These are phyloP conservation scores for Epichloe typhina DNA, from an alignment of 2,329 filamentous ascomycete species.

Conservation along the genomic window DNA sequence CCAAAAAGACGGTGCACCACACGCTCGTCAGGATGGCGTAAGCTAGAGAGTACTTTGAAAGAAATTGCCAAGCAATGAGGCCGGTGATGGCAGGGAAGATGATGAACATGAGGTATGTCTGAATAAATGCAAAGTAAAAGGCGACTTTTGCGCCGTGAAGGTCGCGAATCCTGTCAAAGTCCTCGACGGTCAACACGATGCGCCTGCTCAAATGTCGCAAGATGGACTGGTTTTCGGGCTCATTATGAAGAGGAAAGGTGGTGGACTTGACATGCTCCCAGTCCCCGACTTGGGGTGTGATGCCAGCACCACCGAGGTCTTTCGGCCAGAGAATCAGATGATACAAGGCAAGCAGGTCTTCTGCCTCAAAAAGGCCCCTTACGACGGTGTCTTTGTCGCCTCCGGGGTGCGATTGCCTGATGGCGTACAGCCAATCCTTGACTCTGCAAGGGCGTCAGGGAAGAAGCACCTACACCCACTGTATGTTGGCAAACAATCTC, in stretches of 20 bases:
- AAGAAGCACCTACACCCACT: too few relatives aligned
- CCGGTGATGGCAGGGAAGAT: slow-evolving; percentile 57
- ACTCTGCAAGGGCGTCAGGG: slow-evolving; percentile 32
- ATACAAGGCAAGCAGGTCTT: slow-evolving; percentile 57
- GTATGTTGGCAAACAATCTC: background rate
- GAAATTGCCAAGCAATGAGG: slow-evolving; percentile 51
- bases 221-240: slow-evolving; percentile 39
- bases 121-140: slow-evolving; percentile 71
- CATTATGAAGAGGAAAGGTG: slow-evolving; percentile 52
- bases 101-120: slow-evolving; percentile 61
- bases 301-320: slow-evolving; percentile 46
- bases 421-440: slow-evolving; percentile 62
- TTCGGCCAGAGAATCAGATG: slow-evolving; percentile 49
- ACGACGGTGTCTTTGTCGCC: slow-evolving; percentile 37
- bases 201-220: slow-evolving; percentile 42
- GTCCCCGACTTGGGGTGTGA: slow-evolving; percentile 42
- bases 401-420: slow-evolving; percentile 53
- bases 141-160: slow-evolving; percentile 51
- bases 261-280: slow-evolving; percentile 49
- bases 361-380: slow-evolving; percentile 43
- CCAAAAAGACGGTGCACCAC: slow-evolving; percentile 62
- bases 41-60: slow-evolving; percentile 56
- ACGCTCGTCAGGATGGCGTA: slow-evolving; percentile 55
- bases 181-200: slow-evolving; percentile 33
- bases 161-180: slow-evolving; percentile 47